phyloP scores from a whole-genome alignment of 2,329 filamentous ascomycete genomes.

The Colletotrichum caudatum region DNA sequence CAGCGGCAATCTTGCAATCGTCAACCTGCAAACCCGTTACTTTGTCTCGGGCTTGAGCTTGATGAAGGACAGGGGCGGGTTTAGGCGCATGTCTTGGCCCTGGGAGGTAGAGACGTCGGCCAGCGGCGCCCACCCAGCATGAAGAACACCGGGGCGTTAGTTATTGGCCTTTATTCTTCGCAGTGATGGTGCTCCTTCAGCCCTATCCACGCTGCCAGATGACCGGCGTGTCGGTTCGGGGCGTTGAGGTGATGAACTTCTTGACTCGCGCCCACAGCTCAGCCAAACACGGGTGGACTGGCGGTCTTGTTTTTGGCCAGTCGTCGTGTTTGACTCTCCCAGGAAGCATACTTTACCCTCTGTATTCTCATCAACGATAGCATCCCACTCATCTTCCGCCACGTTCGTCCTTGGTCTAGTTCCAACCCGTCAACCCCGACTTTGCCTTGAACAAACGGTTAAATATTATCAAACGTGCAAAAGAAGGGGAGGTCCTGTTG shows the following conservation, averaged over 20 bases:
- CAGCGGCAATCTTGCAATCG: not conserved
- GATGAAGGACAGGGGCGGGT: constrained; percentile 44
- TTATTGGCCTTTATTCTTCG: no score
- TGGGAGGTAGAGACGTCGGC: constrained; percentile 46
- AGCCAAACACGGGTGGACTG: not conserved
- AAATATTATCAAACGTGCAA: no score
- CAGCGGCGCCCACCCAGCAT: not conserved
- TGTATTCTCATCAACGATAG: no score
- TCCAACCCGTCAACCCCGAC: no score
- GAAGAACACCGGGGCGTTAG: no score
- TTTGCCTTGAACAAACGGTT: not conserved
- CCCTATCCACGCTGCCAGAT: not conserved
- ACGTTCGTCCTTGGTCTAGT: no score
- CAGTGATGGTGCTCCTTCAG: not conserved
- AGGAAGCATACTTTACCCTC: no score
- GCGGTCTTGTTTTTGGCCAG: not conserved
- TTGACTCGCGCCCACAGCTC: not conserved
- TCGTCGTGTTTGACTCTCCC: no score
- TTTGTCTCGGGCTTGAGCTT: constrained; percentile 42
- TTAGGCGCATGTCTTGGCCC: constrained; percentile 5
- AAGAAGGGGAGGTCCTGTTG: no score
- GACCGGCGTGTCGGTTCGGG: not conserved
- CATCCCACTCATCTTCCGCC: no score
- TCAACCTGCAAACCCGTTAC: not conserved
- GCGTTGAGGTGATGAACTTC: not conserved